Conservation (phyloP, 805 yeast genomes). For the Candida methanosorbosa region DNA sequence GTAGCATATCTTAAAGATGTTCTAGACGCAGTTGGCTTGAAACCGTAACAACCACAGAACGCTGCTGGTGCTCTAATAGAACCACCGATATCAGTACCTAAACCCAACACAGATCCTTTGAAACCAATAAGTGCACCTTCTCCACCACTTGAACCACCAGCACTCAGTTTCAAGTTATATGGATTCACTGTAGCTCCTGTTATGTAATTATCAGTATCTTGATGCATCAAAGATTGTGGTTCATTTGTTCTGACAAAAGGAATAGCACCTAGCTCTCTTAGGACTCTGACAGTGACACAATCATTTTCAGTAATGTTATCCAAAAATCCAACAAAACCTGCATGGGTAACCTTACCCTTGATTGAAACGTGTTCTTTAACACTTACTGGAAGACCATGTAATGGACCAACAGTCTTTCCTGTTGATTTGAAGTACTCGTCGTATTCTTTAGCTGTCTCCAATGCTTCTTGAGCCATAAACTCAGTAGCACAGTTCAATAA, state of each 20-base stretch:
- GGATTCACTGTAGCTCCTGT: conserved; percentile 44
- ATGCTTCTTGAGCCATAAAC: conserved; percentile 15
- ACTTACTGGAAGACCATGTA: conserved; percentile 31
- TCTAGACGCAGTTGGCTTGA: conserved; percentile 35
- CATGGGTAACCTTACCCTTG: conserved; percentile 25
- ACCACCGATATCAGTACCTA: conserved; percentile 61
- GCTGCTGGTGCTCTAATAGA: conserved; percentile 52
- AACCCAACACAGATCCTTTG: conserved; percentile 47
- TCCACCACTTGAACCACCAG: conserved; percentile 62
- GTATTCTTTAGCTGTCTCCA: conserved; percentile 12
- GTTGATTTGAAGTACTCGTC: conserved; percentile 8
- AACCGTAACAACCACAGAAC: conserved; percentile 43
- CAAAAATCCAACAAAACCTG: conserved; percentile 9
- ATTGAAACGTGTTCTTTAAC: conserved; percentile 40
- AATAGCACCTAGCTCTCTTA: conserved; percentile 15
- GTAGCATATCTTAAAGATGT: conserved; percentile 16
- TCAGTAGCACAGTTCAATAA: conserved; percentile 17
- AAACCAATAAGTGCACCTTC: conserved; percentile 50
- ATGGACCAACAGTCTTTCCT: conserved; percentile 12
- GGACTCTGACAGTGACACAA: conserved; percentile 12
- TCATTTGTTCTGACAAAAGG: conserved; percentile 19
- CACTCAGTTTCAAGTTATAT: conserved; percentile 37
- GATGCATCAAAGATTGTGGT: conserved; percentile 53
- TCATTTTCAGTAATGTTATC: conserved; percentile 6
- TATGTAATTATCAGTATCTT: conserved; percentile 41